phyloP scores from a whole-genome alignment of 164 flowering plant species.

The Tetracentron sinense region DNA sequence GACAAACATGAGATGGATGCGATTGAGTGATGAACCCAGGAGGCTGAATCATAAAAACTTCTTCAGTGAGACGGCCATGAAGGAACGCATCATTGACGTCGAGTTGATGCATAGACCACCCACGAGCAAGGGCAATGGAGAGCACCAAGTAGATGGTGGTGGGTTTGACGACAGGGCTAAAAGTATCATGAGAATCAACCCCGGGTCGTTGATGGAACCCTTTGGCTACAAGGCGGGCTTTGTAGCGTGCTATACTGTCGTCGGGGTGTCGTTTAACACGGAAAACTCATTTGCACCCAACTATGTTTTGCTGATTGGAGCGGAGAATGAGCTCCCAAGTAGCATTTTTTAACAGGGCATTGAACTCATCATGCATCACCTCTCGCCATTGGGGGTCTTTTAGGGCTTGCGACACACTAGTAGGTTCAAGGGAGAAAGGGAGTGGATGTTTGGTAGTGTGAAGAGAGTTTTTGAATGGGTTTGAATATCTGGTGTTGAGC shows the following conservation, averaged over 20 bases:
- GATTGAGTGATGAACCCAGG: too few species aligned
- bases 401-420: too few species aligned
- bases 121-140: neutral
- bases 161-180: conserved; percentile 12
- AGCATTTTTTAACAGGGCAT: neutral
- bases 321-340: conserved; percentile 8
- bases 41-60: too few species aligned
- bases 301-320: neutral
- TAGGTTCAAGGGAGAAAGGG: too few species aligned
- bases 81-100: too few species aligned
- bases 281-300: conserved; percentile 11
- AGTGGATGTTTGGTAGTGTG: too few species aligned
- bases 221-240: conserved; percentile 11
- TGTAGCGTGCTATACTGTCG: neutral
- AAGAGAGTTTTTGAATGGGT: too few species aligned
- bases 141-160: neutral
- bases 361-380: neutral
- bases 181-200: conserved; percentile 4
- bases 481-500: neutral
- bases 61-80: too few species aligned
- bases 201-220: neutral
- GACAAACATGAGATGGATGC: too few species aligned
- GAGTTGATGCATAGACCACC: too few species aligned
- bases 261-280: neutral
- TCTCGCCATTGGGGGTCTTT: neutral